Evolutionary conservation across 371 early-diverging fungal genomes (phyloP).

Genomic region (Parasitella parasitica): DNA sequence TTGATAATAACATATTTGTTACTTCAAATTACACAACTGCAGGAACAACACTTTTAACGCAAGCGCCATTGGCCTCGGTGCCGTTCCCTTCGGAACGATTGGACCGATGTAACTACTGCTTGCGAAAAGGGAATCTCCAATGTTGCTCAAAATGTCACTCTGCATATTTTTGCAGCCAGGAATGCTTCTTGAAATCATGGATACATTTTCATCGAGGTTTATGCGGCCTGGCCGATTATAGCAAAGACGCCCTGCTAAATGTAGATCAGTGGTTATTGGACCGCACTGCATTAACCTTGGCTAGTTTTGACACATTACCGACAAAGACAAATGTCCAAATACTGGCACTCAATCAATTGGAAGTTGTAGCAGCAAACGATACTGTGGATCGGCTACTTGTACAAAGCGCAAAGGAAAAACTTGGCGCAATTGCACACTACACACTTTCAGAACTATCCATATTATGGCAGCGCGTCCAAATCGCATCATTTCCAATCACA

Average conservation of each 20-base stretch:
- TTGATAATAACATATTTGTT: conserved; percentile 2
- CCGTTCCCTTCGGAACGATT: conserved; percentile 35
- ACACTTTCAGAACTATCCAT: neutral
- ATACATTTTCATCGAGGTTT: conserved; percentile 32
- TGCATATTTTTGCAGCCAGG: conserved; percentile 42
- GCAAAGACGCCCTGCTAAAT: conserved; percentile 9
- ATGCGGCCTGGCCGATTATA: conserved; percentile 26
- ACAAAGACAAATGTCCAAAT: neutral
- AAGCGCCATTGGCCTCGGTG: conserved; percentile 31
- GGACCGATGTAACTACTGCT: conserved; percentile 41
- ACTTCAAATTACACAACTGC: conserved; percentile 10
- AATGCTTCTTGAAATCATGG: conserved; percentile 41
- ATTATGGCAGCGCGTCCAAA: conserved; percentile 25
- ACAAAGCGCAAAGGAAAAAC: neutral
- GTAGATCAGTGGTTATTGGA: conserved; percentile 31
- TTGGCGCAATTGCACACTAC: neutral
- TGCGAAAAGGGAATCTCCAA: conserved; percentile 35
- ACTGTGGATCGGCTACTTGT: neutral
- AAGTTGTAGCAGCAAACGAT: neutral
- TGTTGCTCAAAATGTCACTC: conserved; percentile 47
- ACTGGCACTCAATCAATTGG: conserved; percentile 1
- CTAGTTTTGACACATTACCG: conserved; percentile 24
- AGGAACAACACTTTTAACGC: conserved; percentile 27
- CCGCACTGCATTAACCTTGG: conserved; percentile 36
- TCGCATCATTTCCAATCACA: conserved; percentile 7